A percentile compares a stretch with the other conserved stretches of the same genome.
These are phyloP conservation scores for Acacia concinna DNA, from an alignment of 331 rosid species.

Conservation along the genomic window DNA sequence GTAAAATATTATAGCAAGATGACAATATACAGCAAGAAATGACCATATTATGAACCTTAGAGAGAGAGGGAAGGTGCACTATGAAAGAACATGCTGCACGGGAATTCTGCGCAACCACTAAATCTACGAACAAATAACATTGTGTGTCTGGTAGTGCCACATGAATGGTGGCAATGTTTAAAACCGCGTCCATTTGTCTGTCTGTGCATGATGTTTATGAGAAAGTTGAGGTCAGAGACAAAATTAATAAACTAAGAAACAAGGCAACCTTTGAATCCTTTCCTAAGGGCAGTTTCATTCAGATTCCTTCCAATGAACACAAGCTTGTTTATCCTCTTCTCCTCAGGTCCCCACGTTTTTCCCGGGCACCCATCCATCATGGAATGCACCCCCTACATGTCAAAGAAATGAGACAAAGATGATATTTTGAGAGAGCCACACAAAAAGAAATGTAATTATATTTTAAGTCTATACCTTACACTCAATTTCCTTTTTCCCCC, in stretches of 20 bases:
- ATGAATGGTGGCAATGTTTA: conserved; percentile 9
- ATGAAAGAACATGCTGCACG: conserved; percentile 17
- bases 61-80: background rate
- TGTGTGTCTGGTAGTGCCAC: conserved; percentile 23
- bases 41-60: background rate
- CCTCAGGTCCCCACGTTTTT: conserved; percentile 66
- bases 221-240: conserved; percentile 6
- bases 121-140: conserved; percentile 26
- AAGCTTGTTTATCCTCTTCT: conserved; percentile 80
- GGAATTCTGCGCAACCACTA: conserved; percentile 15
- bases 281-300: conserved; percentile 75
- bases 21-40: conserved; percentile 1
- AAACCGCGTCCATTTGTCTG: conserved; percentile 26
- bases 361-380: conserved; percentile 81
- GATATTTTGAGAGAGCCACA: background rate
- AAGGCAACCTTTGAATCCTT: conserved; percentile 83
- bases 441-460: background rate
- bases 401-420: background rate
- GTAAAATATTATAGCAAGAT: background rate
- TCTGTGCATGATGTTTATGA: conserved; percentile 2
- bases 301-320: conserved; percentile 90
- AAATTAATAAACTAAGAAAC: conserved; percentile 26
- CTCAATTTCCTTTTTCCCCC: background rate
- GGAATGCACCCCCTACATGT: conserved; percentile 84
- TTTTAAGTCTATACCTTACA: background rate